Percentiles rank a stretch among this genome's conserved stretches.
These are phyloP conservation scores for Aspergillus cejpii DNA, from an alignment of 2,329 filamentous ascomycete species.

Conservation along the genomic window DNA sequence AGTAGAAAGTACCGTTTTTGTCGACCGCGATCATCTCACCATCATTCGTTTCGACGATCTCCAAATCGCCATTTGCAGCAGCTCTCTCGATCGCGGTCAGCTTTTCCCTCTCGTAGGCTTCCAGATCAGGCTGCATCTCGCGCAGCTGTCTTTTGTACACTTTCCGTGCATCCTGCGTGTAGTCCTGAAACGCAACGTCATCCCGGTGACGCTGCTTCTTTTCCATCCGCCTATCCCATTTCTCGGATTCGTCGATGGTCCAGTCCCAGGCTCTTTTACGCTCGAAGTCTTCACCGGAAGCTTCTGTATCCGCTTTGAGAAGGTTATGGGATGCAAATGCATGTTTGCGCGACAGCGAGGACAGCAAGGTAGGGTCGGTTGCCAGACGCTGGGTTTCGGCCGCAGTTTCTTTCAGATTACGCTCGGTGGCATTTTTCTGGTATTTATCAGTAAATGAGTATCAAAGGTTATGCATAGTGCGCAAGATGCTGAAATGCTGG, in stretches of 20 bases:
- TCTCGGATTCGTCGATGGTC: slow-evolving; percentile 89
- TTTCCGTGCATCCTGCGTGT: slow-evolving; percentile 78
- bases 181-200: slow-evolving; percentile 85
- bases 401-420: slow-evolving; percentile 75
- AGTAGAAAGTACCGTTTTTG: slow-evolving; percentile 83
- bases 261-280: slow-evolving; percentile 98
- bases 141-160: slow-evolving; percentile 87
- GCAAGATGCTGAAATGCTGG: not conserved
- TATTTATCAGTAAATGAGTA: slow-evolving; percentile 15
- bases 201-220: slow-evolving; percentile 78
- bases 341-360: slow-evolving; percentile 73
- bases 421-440: slow-evolving; percentile 40
- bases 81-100: slow-evolving; percentile 76
- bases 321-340: slow-evolving; percentile 88
- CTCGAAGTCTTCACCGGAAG: slow-evolving; percentile 84
- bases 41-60: slow-evolving; percentile 92
- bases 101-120: slow-evolving; percentile 82
- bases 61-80: slow-evolving; percentile 73
- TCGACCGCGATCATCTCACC: slow-evolving; percentile 93
- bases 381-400: slow-evolving; percentile 73
- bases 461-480: not conserved
- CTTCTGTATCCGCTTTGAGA: slow-evolving; percentile 82
- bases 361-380: slow-evolving; percentile 69
- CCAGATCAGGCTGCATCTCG: slow-evolving; percentile 68
- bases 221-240: slow-evolving; percentile 83